Base-by-base conservation (phyloP, 2,329 filamentous ascomycete species). In the Plenodomus biglobosus region DNA sequence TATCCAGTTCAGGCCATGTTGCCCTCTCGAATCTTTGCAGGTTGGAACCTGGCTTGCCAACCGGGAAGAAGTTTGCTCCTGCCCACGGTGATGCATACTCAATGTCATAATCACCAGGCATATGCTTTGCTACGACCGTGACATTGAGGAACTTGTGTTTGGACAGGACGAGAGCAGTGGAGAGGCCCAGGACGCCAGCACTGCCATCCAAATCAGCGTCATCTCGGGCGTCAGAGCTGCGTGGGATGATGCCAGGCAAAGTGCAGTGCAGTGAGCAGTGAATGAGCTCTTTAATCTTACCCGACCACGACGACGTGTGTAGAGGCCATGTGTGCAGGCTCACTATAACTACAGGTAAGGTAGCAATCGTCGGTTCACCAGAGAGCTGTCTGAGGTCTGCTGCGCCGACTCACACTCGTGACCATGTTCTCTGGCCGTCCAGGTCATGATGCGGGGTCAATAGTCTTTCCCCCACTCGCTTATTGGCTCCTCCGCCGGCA, bases 41-140 rank as follows among this genome's bases (percentile, higher is more conserved):
- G 5, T 57, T 63, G 7, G 72, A 71, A 37, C 72, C 74, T 40
- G 69, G 68, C 50, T 72, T 73, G 34, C 69, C 73, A 7, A 76
- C 72, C 34, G 87, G 90, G 56, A 89, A 70, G 64, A 85, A 85
- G 65, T 94, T 92, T 48, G 89, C 90, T 7, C 90, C 90, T 13
- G 90, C 90, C 87, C 89, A 94, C 0, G 90, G 90, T n/a, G 88
- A 94, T 2, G 90, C 86, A 69, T 95, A 96, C 78, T 95, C 88
- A 54, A 91, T 86, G 59, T 95, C 88, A 71, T 92, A 94, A 75
- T 96, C 91, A 22, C 91, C 91, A 0, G 91, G 91, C 89, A 95
- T 94, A 69, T 95, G 88, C 68, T 94, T 95, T 6, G 88, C 85
- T 30, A 90, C 77, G 37, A 95, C 78, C 11, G 88, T 91, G 55